These are phyloP conservation scores for Aspergillus pseudoterreus DNA, from an alignment of 2,329 filamentous ascomycete genomes.

Conservation along the genomic window DNA sequence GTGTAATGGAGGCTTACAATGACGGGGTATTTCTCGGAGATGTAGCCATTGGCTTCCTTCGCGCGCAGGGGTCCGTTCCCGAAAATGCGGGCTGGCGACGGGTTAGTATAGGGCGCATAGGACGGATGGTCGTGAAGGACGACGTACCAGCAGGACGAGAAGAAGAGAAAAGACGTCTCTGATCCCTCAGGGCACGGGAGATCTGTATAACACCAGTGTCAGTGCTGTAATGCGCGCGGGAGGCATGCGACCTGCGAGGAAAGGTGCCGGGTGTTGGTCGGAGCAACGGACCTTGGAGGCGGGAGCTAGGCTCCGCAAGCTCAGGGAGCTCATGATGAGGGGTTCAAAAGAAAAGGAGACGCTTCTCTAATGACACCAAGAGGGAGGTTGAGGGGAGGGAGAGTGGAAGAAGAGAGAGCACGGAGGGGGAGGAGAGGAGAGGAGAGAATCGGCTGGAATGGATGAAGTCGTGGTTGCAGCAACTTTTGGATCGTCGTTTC, in stretches of 20 bases:
- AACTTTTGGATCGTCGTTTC: constrained; percentile 25
- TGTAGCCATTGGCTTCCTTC: constrained; percentile 84
- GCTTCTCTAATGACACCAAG: constrained; percentile 24
- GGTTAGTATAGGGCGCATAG: constrained; percentile 20
- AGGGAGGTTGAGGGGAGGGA: constrained; percentile 18
- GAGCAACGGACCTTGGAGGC: constrained; percentile 43
- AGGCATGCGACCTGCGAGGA: constrained; percentile 9
- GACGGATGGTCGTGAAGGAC: constrained; percentile 17
- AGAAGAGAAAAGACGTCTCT: constrained; percentile 79
- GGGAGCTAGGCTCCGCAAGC: constrained; percentile 49
- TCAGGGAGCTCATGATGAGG: constrained; percentile 48
- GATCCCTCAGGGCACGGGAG: constrained; percentile 59
- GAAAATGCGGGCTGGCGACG: constrained; percentile 70
- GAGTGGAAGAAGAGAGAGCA: constrained; percentile 18
- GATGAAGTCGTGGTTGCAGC: constrained; percentile 15
- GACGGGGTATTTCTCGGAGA: constrained; percentile 88
- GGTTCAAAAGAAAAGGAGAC: constrained; percentile 25
- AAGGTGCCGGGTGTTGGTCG: constrained; percentile 12
- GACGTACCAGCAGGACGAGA: constrained; percentile 72
- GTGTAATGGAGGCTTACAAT: constrained; percentile 61
- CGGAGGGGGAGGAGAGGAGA: constrained; percentile 6
- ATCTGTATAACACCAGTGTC: constrained; percentile 49
- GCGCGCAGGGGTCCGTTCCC: constrained; percentile 81
- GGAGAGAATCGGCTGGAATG: constrained; percentile 4
- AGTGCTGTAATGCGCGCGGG: constrained; percentile 13